phyloP scores from a whole-genome alignment of 495 filamentous ascomycete species.

The Daldinia vernicosa region DNA sequence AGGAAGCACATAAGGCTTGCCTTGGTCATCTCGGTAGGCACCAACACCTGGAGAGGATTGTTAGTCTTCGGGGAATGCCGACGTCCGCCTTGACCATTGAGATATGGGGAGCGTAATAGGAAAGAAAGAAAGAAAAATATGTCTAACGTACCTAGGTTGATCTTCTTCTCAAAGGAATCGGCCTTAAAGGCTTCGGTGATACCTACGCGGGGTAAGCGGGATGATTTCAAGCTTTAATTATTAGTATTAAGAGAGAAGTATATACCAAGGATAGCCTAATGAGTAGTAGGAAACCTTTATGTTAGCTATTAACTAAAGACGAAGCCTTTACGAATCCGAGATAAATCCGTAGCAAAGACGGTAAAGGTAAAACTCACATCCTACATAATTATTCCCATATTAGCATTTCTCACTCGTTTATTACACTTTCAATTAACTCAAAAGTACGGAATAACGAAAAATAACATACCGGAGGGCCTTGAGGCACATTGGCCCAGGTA shows the following conservation, averaged over 20 bases:
- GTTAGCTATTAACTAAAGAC: slow-evolving; percentile 23
- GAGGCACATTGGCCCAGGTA: slow-evolving; percentile 87
- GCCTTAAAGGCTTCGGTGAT: slow-evolving; percentile 99
- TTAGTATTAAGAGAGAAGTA: slow-evolving; percentile 7
- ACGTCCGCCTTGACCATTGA: neutral
- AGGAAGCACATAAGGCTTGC: slow-evolving; percentile 96
- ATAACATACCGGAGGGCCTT: slow-evolving; percentile 89
- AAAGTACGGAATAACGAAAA: slow-evolving; percentile 8
- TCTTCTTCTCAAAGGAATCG: slow-evolving; percentile 89
- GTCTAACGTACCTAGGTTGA: slow-evolving; percentile 83
- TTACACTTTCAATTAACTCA: slow-evolving; percentile 38
- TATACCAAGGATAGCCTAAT: slow-evolving; percentile 80
- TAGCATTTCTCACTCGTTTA: slow-evolving; percentile 5
- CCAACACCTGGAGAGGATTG: slow-evolving; percentile 66
- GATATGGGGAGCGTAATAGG: neutral
- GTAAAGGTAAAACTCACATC: slow-evolving; percentile 63
- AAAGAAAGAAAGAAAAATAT: neutral
- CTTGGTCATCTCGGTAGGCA: slow-evolving; percentile 91
- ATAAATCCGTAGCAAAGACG: neutral
- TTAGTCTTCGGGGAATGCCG: slow-evolving; percentile 29
- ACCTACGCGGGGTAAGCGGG: slow-evolving; percentile 57
- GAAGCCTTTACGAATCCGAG: neutral
- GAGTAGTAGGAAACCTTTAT: slow-evolving; percentile 7
- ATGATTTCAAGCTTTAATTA: slow-evolving; percentile 17
- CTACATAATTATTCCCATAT: slow-evolving; percentile 46